phyloP scores from a whole-genome alignment of 257 asterid species.

The Ehretia macrophylla region DNA sequence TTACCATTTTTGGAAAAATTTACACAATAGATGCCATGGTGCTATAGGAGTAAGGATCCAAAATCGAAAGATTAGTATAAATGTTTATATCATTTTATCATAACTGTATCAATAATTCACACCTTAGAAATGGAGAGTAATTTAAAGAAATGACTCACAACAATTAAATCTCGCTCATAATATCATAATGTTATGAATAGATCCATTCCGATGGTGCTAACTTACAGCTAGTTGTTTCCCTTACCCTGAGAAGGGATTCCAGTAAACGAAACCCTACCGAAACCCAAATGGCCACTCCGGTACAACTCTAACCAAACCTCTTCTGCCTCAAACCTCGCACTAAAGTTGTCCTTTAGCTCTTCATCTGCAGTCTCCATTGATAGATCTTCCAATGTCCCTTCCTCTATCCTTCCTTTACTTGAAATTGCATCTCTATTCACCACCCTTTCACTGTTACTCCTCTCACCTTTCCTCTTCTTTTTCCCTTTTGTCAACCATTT shows the following conservation, averaged over 20 bases:
- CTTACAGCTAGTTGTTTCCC: too few relatives aligned
- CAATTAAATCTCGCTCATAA: too few relatives aligned
- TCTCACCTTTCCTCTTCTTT: slow-evolving; percentile 21
- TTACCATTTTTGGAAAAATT: too few relatives aligned
- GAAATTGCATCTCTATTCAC: slow-evolving; percentile 23
- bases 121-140: too few relatives aligned
- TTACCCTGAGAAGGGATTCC: slow-evolving; percentile 37
- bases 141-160: too few relatives aligned
- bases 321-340: slow-evolving; percentile 51
- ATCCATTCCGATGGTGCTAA: too few relatives aligned
- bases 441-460: slow-evolving; percentile 1
- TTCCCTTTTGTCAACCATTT: slow-evolving; percentile 33
- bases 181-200: too few relatives aligned
- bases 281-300: slow-evolving; percentile 72
- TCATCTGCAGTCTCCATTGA: slow-evolving; percentile 30
- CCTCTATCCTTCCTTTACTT: slow-evolving; percentile 29
- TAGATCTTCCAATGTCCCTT: slow-evolving; percentile 12
- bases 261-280: slow-evolving; percentile 90
- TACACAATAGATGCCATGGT: too few relatives aligned
- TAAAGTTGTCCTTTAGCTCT: slow-evolving; percentile 25
- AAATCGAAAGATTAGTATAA: too few relatives aligned
- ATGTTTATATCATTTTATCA: too few relatives aligned
- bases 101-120: too few relatives aligned
- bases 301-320: slow-evolving; percentile 60
- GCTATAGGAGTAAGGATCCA: too few relatives aligned